Conservation (phyloP, 768 basidiomycete genomes). For the Psilocybe subaeruginosa region DNA sequence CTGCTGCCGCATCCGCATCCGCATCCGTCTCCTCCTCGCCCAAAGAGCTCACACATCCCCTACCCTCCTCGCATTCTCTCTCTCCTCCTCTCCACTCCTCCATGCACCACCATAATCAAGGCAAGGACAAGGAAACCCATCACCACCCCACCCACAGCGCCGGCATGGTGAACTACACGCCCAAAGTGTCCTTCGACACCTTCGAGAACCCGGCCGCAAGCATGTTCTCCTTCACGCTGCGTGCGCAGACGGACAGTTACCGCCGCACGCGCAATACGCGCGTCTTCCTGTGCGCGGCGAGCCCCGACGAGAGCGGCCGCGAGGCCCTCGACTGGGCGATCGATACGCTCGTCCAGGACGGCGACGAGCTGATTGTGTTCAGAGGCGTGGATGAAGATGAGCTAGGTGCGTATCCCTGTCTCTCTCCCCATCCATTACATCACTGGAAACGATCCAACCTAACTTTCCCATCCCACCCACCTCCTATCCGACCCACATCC, state of each 20-base stretch:
- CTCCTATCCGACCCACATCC: neutral
- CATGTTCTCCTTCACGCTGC: slow-evolving; percentile 89
- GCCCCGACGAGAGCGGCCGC: slow-evolving; percentile 84
- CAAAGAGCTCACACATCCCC: neutral
- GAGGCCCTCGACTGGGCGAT: slow-evolving; percentile 95
- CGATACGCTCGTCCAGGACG: slow-evolving; percentile 80
- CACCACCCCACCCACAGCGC: slow-evolving; percentile 6
- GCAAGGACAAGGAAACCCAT: slow-evolving; percentile 5
- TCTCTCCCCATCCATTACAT: neutral
- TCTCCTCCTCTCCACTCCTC: neutral
- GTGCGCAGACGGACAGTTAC: slow-evolving; percentile 85
- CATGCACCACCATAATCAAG: neutral
- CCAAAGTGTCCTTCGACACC: slow-evolving; percentile 86
- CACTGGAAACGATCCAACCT: neutral
- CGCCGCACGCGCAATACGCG: slow-evolving; percentile 74
- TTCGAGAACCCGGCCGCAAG: slow-evolving; percentile 80
- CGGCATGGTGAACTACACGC: slow-evolving; percentile 41
- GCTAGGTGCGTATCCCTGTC: slow-evolving; percentile 52
- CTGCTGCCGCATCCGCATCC: neutral
- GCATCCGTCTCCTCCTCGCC: neutral
- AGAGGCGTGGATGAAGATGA: slow-evolving; percentile 90
- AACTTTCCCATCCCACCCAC: neutral
- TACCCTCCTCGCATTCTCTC: neutral
- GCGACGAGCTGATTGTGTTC: slow-evolving; percentile 92
- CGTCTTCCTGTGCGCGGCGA: slow-evolving; percentile 88